Evolutionary conservation across 345 rosid genomes (phyloP).

Genomic region (Moricandia moricandioides): DNA sequence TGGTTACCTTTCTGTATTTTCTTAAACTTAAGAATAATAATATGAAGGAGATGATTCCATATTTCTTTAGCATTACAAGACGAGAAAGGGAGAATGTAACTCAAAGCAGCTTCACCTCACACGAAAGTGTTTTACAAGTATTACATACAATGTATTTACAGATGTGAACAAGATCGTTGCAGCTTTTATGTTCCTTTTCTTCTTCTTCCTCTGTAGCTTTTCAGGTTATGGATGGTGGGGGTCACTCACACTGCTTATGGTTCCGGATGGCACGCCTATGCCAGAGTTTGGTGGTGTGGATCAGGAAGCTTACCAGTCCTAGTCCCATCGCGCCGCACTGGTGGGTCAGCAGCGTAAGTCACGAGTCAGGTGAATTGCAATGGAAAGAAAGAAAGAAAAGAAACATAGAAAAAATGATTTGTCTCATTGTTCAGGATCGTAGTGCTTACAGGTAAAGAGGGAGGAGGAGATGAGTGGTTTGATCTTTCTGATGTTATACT

Average conservation of each 20-base stretch:
- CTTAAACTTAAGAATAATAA: not conserved
- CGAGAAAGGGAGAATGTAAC: conserved; percentile 8
- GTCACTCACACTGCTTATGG: conserved; percentile 44
- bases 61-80: conserved; percentile 24
- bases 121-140: conserved; percentile 15
- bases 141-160: conserved; percentile 29
- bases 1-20: conserved; percentile 1
- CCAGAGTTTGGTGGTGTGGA: conserved; percentile 55
- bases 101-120: conserved; percentile 22
- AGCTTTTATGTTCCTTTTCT: conserved; percentile 19
- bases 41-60: conserved; percentile 3
- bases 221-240: conserved; percentile 7
- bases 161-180: conserved; percentile 14
- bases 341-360: conserved; percentile 16
- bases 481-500: conserved; percentile 31
- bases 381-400: not conserved
- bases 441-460: conserved; percentile 55
- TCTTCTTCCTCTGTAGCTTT: conserved; percentile 9
- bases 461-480: conserved; percentile 51
- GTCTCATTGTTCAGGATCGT: conserved; percentile 12
- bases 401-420: not conserved
- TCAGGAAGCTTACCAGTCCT: conserved; percentile 44
- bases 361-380: conserved; percentile 11
- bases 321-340: conserved; percentile 50
- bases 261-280: conserved; percentile 53